Evolutionary conservation across 2,329 filamentous ascomycete genomes (phyloP).

Genomic region (Venturia carpophila): DNA sequence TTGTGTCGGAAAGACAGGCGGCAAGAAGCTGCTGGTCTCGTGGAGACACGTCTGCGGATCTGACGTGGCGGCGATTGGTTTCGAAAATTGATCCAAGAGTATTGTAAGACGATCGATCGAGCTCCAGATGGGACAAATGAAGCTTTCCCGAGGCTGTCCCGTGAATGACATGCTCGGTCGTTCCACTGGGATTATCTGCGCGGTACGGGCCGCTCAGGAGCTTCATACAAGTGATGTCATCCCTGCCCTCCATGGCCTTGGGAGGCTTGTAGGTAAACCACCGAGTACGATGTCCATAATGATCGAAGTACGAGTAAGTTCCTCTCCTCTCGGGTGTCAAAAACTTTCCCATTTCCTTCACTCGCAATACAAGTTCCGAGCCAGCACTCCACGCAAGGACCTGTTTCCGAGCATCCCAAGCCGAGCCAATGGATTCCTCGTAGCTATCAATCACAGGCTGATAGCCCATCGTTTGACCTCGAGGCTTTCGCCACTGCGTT

Average conservation of each 20-base stretch:
- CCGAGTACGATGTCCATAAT: conserved; percentile 29
- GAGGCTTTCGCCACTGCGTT: conserved; percentile 30
- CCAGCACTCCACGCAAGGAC: conserved; percentile 54
- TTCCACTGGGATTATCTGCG: conserved; percentile 27
- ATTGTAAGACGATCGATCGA: conserved; percentile 22
- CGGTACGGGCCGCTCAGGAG: conserved; percentile 38
- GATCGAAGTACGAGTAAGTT: conserved; percentile 25
- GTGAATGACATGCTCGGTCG: conserved; percentile 43
- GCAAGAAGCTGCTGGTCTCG: conserved; percentile 40
- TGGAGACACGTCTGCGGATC: conserved; percentile 41
- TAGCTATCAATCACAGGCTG: conserved; percentile 52
- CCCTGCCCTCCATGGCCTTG: conserved; percentile 43
- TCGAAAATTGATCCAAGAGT: conserved; percentile 13
- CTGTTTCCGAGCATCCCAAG: conserved; percentile 46
- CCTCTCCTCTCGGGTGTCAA: conserved; percentile 25
- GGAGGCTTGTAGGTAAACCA: conserved; percentile 49
- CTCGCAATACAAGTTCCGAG: conserved; percentile 46
- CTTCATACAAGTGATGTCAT: conserved; percentile 53
- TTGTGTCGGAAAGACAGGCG: conserved; percentile 41
- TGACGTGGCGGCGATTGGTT: conserved; percentile 28
- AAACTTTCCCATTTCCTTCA: conserved; percentile 36
- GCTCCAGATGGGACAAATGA: conserved; percentile 29
- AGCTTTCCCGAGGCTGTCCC: conserved; percentile 51
- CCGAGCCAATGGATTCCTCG: conserved; percentile 38
- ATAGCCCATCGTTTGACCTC: conserved; percentile 50